Evolutionary conservation across 768 basidiomycete genomes (phyloP), one percentile per base, ranked within the genome.

Genomic region (Suillus decipiens): DNA sequence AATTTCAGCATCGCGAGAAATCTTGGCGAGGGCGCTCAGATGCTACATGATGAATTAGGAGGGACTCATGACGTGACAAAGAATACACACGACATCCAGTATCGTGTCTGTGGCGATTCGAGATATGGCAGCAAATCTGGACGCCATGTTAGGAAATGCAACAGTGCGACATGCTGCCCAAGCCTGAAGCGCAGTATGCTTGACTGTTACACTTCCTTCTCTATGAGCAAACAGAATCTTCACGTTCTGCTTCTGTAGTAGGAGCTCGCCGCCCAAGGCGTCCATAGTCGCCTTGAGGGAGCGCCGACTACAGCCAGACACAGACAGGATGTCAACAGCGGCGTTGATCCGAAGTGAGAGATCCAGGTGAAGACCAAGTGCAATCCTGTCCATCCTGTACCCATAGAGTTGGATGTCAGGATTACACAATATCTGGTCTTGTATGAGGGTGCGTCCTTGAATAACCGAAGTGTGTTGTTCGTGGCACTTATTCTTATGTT

Each of bases 311-410:
- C 33, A 41, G 1, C 0, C 1, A 14, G 69, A 55, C 3, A 73
- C 59, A 0, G 82, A 82, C 9, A 81, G 64, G 61, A 84, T 67
- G 54, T 86, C 82, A 24, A 82, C 75, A 0, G 71, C 83, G 12
- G 61, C 60, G 15, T 56, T 60, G 17, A 83, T 75, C 8, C 68
- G 71, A 10, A 82, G 58, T 0, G 68, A 72, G 7, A 77, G 54
- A 61, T 86, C 84, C 10, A 71, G 53, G 66, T 72, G 74, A 17
- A 87, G 65, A 1, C 82, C 71, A 5, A 76, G 63, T 0, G 78
- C 75, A 1, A 86, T 66, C 45, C 72, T 75, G 64, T 85, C 84
- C 81, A 84, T 82, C 39, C 71, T 69, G 47, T 86, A 82, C 0
- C 79, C 77, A 53, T 75, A 71, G 63, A 81, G 83, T 19, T 59